These are phyloP conservation scores for Pachysandra terminalis DNA, from an alignment of 164 flowering plant genomes.

Conservation along the genomic window DNA sequence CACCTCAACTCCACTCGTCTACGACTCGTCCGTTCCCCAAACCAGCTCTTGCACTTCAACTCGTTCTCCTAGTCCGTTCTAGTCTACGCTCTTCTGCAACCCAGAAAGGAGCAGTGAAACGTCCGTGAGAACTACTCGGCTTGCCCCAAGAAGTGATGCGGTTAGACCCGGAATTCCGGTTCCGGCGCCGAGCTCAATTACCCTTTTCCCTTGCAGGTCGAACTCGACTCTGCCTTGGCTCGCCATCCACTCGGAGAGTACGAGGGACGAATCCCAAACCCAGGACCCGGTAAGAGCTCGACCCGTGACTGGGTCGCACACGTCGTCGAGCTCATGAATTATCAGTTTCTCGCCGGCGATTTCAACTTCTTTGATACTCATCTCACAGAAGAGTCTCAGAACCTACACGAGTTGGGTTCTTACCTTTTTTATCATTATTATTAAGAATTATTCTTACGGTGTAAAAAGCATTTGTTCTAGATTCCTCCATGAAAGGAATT, in stretches of 20 bases:
- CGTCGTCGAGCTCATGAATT: slow-evolving; percentile 21
- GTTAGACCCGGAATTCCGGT: slow-evolving; percentile 44
- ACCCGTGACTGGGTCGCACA: slow-evolving; percentile 30
- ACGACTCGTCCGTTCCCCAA: slow-evolving; percentile 32
- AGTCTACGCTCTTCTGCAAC: slow-evolving; percentile 30
- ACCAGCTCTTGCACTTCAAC: slow-evolving; percentile 31
- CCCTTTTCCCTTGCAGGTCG: slow-evolving; percentile 26
- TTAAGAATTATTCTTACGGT: no score
- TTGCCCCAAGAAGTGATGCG: slow-evolving; percentile 39
- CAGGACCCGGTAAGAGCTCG: slow-evolving; percentile 42
- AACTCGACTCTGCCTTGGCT: slow-evolving; percentile 12
- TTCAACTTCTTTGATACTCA: slow-evolving; percentile 17
- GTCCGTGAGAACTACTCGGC: slow-evolving; percentile 39
- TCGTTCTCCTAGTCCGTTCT: slow-evolving; percentile 31
- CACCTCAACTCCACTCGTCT: slow-evolving; percentile 22
- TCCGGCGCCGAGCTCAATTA: slow-evolving; percentile 47
- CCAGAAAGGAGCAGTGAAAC: slow-evolving; percentile 26
- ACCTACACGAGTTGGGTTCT: no score
- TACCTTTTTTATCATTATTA: no score
- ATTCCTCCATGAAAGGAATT: no score
- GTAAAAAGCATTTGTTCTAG: no score
- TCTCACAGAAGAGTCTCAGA: background rate
- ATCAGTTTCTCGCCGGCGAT: slow-evolving; percentile 19
- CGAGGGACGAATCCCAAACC: slow-evolving; percentile 42
- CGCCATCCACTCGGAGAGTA: slow-evolving; percentile 29